Percentiles rank a stretch among this genome's conserved stretches.
phyloP scores from a whole-genome alignment of 2,329 filamentous ascomycete genomes.

The Blastomyces gilchristii region DNA sequence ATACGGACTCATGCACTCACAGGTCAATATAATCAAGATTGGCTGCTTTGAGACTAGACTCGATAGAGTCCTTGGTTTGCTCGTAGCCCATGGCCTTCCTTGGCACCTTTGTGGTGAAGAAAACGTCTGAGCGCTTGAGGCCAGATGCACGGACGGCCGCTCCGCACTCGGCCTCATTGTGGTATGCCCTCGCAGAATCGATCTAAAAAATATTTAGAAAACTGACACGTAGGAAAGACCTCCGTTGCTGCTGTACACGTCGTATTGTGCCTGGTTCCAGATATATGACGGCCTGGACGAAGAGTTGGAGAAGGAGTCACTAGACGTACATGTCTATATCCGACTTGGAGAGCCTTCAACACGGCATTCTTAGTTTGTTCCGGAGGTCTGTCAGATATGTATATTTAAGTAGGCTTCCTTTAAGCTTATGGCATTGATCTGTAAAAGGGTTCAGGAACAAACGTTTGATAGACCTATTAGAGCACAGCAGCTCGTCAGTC shows the following conservation, averaged over 20 bases:
- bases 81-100: constrained; percentile 49
- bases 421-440: not conserved
- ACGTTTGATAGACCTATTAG: constrained; percentile 33
- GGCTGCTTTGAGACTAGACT: constrained; percentile 52
- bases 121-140: constrained; percentile 46
- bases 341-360: constrained; percentile 44
- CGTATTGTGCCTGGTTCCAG: too few relatives aligned
- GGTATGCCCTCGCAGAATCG: constrained; percentile 49
- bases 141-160: constrained; percentile 43
- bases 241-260: not conserved
- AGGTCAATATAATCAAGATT: constrained; percentile 59
- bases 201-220: constrained; percentile 29
- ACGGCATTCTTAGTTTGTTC: constrained; percentile 49
- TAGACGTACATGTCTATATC: constrained; percentile 46
- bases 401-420: not conserved
- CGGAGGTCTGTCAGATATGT: constrained; percentile 38
- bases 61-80: constrained; percentile 52
- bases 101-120: constrained; percentile 55
- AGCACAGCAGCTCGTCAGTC: constrained; percentile 11
- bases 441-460: constrained; percentile 9
- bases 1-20: constrained; percentile 25
- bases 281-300: not conserved
- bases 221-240: not conserved
- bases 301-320: not conserved
- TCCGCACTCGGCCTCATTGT: constrained; percentile 48